Evolutionary conservation across 1,284 basidiomycete species (phyloP).

Genomic region (Ustilago tritici): DNA sequence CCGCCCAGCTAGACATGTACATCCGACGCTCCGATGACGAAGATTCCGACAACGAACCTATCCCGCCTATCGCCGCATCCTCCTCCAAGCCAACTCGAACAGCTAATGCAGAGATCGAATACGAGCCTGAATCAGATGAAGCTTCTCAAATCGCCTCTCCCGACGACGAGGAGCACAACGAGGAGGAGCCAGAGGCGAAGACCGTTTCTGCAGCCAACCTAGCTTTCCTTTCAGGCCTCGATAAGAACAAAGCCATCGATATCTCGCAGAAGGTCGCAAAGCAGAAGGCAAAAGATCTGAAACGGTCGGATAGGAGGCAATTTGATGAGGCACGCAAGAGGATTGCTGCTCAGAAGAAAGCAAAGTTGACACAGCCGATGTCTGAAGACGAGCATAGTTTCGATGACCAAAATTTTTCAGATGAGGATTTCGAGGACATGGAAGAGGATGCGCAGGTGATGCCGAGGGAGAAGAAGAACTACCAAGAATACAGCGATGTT

Average conservation of each 20-base stretch:
- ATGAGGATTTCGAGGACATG: slow-evolving; percentile 11
- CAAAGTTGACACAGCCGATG: slow-evolving; percentile 80
- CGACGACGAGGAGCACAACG: slow-evolving; percentile 4
- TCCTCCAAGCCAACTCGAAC: neutral
- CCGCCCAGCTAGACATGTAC: slow-evolving; percentile 39
- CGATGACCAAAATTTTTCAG: slow-evolving; percentile 73
- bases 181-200: slow-evolving; percentile 17
- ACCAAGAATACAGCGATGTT: slow-evolving; percentile 46
- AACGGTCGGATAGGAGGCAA: slow-evolving; percentile 24
- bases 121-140: slow-evolving; percentile 40
- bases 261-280: slow-evolving; percentile 45
- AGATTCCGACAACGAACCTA: slow-evolving; percentile 5
- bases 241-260: slow-evolving; percentile 32
- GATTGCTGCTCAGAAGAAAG: slow-evolving; percentile 62
- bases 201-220: slow-evolving; percentile 46
- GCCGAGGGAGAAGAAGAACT: slow-evolving; percentile 37
- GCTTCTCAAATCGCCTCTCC: slow-evolving; percentile 40
- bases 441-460: slow-evolving; percentile 11
- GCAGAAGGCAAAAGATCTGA: slow-evolving; percentile 38
- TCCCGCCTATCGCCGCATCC: neutral
- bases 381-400: slow-evolving; percentile 69
- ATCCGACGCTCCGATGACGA: slow-evolving; percentile 40
- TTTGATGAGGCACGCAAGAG: slow-evolving; percentile 34
- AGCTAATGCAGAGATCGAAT: neutral
- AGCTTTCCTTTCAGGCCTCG: slow-evolving; percentile 31